These are phyloP conservation scores for Clausena lansium DNA, from an alignment of 345 rosid genomes.

Conservation along the genomic window DNA sequence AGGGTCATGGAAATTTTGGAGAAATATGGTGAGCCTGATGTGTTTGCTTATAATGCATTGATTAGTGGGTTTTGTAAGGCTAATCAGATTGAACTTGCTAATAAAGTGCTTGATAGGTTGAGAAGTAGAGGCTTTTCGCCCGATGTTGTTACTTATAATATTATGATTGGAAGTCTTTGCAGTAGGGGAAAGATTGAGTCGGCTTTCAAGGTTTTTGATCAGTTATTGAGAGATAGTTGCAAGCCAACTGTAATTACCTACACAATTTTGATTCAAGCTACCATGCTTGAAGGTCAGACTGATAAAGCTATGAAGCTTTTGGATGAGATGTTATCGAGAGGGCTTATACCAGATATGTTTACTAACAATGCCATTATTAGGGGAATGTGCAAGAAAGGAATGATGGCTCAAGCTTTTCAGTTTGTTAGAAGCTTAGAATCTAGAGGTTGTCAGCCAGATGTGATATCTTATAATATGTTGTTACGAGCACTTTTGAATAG, in stretches of 20 bases:
- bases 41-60: conserved; percentile 75
- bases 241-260: conserved; percentile 74
- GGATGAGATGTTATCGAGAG: conserved; percentile 73
- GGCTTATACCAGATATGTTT: conserved; percentile 64
- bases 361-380: conserved; percentile 68
- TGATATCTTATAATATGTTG: conserved; percentile 62
- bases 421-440: conserved; percentile 47
- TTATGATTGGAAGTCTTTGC: conserved; percentile 75
- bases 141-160: conserved; percentile 77
- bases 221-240: conserved; percentile 58
- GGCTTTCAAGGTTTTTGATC: conserved; percentile 61
- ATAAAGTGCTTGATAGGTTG: conserved; percentile 65
- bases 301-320: conserved; percentile 67
- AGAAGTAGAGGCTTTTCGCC: conserved; percentile 61
- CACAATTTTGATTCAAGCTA: conserved; percentile 83
- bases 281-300: conserved; percentile 53
- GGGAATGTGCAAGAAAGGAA: conserved; percentile 75
- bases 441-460: conserved; percentile 65
- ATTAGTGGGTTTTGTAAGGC: conserved; percentile 83
- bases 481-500: conserved; percentile 55
- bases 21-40: conserved; percentile 67
- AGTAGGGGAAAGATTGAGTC: conserved; percentile 62
- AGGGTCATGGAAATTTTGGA: conserved; percentile 81
- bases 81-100: conserved; percentile 56
- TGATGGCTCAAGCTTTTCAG: conserved; percentile 55